Conservation (phyloP, 345 rosid species). For the Gynandropsis gynandra region DNA sequence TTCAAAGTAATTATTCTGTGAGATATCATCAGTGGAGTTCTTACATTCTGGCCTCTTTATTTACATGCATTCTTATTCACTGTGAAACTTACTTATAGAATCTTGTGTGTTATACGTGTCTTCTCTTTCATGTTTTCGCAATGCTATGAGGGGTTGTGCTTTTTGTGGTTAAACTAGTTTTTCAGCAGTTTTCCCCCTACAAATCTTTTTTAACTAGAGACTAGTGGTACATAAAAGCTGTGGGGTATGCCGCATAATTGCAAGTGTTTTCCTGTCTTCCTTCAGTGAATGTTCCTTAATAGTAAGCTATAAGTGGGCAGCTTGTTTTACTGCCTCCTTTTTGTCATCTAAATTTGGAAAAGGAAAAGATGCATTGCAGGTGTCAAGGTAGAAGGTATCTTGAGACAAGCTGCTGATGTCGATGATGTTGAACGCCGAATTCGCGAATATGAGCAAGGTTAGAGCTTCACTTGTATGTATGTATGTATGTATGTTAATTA, state of each 20-base stretch:
- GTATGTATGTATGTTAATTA: background rate
- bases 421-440: constrained; percentile 89
- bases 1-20: background rate
- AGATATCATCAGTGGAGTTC: too few relatives aligned
- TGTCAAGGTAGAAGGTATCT: constrained; percentile 78
- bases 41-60: too few relatives aligned
- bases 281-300: background rate
- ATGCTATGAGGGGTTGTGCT: too few relatives aligned
- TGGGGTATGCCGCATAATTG: too few relatives aligned
- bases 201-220: too few relatives aligned
- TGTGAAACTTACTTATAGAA: too few relatives aligned
- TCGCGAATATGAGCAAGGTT: constrained; percentile 91
- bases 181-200: too few relatives aligned
- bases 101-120: too few relatives aligned
- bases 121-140: too few relatives aligned
- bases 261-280: background rate
- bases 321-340: constrained; percentile 13
- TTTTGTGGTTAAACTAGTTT: too few relatives aligned
- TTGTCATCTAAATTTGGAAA: constrained; percentile 22
- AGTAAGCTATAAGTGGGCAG: background rate
- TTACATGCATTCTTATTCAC: too few relatives aligned
- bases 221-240: too few relatives aligned
- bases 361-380: constrained; percentile 43
- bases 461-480: constrained; percentile 12
- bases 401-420: constrained; percentile 98